phyloP scores from a whole-genome alignment of 1,284 basidiomycete species.

The Boletus coffeatus region DNA sequence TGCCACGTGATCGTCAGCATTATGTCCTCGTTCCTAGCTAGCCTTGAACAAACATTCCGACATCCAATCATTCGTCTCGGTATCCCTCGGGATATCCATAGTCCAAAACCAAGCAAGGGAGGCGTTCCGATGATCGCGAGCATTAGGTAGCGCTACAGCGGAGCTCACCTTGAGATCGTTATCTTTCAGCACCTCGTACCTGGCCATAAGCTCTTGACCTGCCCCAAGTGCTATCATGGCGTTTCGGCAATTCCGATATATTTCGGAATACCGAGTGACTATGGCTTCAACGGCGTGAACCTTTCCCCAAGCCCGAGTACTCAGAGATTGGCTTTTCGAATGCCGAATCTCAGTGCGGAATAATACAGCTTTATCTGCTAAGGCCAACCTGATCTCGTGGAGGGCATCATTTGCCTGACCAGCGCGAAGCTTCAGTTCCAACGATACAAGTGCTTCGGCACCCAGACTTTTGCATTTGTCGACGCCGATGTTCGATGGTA shows the following conservation, averaged over 20 bases:
- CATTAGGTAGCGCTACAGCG: not conserved
- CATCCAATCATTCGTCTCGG: too few species aligned
- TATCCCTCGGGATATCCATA: too few species aligned
- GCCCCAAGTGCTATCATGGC: not conserved
- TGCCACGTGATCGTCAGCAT: not conserved
- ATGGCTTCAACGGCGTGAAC: not conserved
- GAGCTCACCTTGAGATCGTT: not conserved
- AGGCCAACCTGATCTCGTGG: not conserved
- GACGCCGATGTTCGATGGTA: not conserved
- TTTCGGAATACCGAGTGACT: not conserved
- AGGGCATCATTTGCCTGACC: not conserved
- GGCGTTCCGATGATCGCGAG: not conserved
- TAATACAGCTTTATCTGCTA: not conserved
- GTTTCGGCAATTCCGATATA: not conserved
- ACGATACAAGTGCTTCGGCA: not conserved
- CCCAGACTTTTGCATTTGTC: not conserved
- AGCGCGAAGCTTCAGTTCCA: not conserved
- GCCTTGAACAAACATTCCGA: too few species aligned
- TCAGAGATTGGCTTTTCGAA: not conserved
- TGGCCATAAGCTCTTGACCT: not conserved
- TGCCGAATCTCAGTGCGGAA: not conserved
- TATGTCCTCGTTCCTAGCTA: not conserved
- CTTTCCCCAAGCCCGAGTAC: not conserved
- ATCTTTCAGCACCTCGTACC: not conserved
- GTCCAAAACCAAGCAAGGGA: not conserved